Conservation (phyloP, 805 yeast species). For the Candida chauliodis region DNA sequence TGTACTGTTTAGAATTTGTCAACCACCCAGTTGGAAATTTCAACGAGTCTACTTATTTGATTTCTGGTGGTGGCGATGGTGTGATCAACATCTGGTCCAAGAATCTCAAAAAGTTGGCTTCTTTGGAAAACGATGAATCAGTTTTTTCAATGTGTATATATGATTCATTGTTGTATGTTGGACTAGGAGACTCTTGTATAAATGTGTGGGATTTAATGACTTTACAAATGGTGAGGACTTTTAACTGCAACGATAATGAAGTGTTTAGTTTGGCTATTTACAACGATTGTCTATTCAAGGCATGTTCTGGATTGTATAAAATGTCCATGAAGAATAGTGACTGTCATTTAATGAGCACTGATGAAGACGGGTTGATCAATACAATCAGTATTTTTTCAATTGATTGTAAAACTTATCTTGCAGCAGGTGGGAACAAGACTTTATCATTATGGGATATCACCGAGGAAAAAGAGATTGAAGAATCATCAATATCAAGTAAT, state of each 20-base stretch:
- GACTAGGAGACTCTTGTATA: slow-evolving; percentile 70
- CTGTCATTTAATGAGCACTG: slow-evolving; percentile 9
- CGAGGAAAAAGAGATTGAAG: slow-evolving; percentile 12
- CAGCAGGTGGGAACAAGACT: slow-evolving; percentile 72
- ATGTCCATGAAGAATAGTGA: slow-evolving; percentile 19
- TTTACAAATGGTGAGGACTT: slow-evolving; percentile 56
- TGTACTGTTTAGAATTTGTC: slow-evolving; percentile 59
- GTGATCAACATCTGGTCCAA: slow-evolving; percentile 72
- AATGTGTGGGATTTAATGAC: slow-evolving; percentile 87
- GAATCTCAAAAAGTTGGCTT: slow-evolving; percentile 19
- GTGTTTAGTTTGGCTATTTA: slow-evolving; percentile 59
- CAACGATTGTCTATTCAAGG: slow-evolving; percentile 59
- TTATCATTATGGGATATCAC: slow-evolving; percentile 68
- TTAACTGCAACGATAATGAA: slow-evolving; percentile 18
- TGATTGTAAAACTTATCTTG: slow-evolving; percentile 41
- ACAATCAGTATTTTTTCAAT: slow-evolving; percentile 49
- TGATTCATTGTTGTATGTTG: slow-evolving; percentile 77
- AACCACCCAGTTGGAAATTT: slow-evolving; percentile 18
- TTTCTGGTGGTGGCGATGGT: slow-evolving; percentile 88
- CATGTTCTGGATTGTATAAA: slow-evolving; percentile 43
- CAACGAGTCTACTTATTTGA: slow-evolving; percentile 18
- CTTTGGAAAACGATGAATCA: slow-evolving; percentile 62
- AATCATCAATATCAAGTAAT: slow-evolving; percentile 1
- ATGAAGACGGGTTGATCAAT: slow-evolving; percentile 48
- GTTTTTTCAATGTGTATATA: slow-evolving; percentile 65